A percentile compares a stretch with the other conserved stretches of the same genome.
Conservation (phyloP, 116 monocot species). For the Dioscorea cayenensis region DNA sequence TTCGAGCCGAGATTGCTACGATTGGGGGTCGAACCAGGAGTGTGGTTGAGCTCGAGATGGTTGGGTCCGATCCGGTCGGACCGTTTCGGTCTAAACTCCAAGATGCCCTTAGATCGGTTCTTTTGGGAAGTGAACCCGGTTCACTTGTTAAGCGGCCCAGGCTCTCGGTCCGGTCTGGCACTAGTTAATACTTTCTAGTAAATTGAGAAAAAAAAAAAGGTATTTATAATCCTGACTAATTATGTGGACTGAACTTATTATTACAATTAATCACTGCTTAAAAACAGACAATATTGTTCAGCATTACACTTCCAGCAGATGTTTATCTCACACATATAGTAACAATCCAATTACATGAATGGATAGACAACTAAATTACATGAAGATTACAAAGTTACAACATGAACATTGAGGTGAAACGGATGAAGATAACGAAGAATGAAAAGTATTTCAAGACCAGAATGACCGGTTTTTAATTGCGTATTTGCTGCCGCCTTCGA, state of each 20-base stretch:
- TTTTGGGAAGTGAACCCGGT: conserved; percentile 15
- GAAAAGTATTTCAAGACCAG: conserved; percentile 50
- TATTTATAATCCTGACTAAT: too few relatives aligned
- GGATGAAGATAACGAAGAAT: too few relatives aligned
- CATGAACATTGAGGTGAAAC: not conserved
- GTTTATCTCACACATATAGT: too few relatives aligned
- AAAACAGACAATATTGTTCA: too few relatives aligned
- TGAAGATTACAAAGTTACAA: too few relatives aligned
- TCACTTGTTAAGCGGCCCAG: conserved; percentile 30
- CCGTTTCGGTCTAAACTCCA: conserved; percentile 24
- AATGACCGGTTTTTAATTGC: conserved; percentile 56
- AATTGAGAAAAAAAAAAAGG: too few relatives aligned
- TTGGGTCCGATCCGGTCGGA: not conserved
- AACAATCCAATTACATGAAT: too few relatives aligned
- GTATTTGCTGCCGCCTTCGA: conserved; percentile 88
- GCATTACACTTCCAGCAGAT: too few relatives aligned
- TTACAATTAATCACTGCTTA: too few relatives aligned
- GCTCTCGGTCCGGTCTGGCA: conserved; percentile 13
- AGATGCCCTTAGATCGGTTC: conserved; percentile 40
- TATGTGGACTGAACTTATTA: too few relatives aligned
- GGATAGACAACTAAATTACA: too few relatives aligned
- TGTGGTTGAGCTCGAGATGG: conserved; percentile 44
- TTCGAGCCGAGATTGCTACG: conserved; percentile 66
- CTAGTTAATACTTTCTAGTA: not conserved
- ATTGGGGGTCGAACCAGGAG: conserved; percentile 70